Conservation (phyloP, 768 basidiomycete genomes). For the Rhizopogon rudus region DNA sequence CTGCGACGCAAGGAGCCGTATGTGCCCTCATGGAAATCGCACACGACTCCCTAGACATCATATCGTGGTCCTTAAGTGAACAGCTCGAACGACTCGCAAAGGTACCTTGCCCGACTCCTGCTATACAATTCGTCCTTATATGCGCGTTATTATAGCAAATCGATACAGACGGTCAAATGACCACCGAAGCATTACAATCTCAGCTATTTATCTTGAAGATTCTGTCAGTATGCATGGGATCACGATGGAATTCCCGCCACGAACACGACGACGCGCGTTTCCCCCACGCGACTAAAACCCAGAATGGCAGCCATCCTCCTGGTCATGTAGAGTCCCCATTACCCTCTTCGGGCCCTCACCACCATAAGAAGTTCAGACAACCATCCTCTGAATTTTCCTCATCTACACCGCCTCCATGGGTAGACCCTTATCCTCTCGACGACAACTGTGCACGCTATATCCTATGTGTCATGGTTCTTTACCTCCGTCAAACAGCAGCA, state of each 20-base stretch:
- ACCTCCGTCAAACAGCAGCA: constrained; percentile 66
- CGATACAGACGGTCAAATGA: constrained; percentile 44
- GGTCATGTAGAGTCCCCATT: constrained; percentile 32
- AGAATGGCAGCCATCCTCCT: constrained; percentile 23
- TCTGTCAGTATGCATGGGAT: constrained; percentile 69
- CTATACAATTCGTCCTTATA: constrained; percentile 8
- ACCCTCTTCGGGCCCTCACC: constrained; percentile 22
- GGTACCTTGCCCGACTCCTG: constrained; percentile 36
- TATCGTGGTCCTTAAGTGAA: constrained; percentile 73
- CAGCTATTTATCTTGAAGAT: constrained; percentile 85
- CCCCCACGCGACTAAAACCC: constrained; percentile 36
- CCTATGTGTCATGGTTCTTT: constrained; percentile 77
- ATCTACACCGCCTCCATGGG: constrained; percentile 36
- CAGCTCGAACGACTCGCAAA: constrained; percentile 74
- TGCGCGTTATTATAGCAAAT: constrained; percentile 38
- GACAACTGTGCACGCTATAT: constrained; percentile 80
- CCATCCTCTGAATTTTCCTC: constrained; percentile 38
- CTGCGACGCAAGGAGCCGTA: constrained; percentile 69
- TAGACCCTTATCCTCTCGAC: constrained; percentile 71
- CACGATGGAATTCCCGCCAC: constrained; percentile 57
- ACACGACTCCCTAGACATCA: constrained; percentile 70
- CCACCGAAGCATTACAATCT: constrained; percentile 77
- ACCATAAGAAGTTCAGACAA: constrained; percentile 27
- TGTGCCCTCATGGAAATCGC: constrained; percentile 79
- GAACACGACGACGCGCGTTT: constrained; percentile 35